Conservation (phyloP, 331 rosid species). For the Stylosanthes scabra region DNA sequence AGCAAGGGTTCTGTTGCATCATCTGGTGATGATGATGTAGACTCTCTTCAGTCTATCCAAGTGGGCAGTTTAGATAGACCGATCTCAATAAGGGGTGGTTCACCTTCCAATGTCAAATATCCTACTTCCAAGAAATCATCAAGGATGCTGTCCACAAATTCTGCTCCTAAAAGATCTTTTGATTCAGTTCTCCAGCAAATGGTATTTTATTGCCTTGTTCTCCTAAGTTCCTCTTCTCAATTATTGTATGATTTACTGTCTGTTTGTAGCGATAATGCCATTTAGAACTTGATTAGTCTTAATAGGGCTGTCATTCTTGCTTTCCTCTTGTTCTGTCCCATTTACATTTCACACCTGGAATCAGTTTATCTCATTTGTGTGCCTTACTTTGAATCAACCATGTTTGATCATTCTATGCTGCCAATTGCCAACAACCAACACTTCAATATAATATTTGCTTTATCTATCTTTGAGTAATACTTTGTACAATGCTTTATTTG, state of each 20-base stretch:
- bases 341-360: background rate
- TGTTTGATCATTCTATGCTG: constrained; percentile 7
- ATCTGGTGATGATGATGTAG: constrained; percentile 81
- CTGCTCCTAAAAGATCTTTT: constrained; percentile 82
- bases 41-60: constrained; percentile 75
- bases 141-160: constrained; percentile 63
- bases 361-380: constrained; percentile 13
- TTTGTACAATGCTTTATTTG: constrained; percentile 16
- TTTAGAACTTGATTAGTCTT: background rate
- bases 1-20: constrained; percentile 88
- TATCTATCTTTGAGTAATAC: background rate
- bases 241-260: constrained; percentile 9
- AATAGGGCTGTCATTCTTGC: background rate
- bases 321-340: too few species aligned
- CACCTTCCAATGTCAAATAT: constrained; percentile 58
- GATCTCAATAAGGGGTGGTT: constrained; percentile 54
- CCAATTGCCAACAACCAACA: background rate
- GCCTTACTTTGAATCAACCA: constrained; percentile 12
- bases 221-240: constrained; percentile 9
- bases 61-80: constrained; percentile 69
- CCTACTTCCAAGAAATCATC: constrained; percentile 69
- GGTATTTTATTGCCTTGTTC: constrained; percentile 57
- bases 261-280: constrained; percentile 5
- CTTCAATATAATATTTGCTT: background rate
- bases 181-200: constrained; percentile 77